phyloP scores from a whole-genome alignment of 495 filamentous ascomycete genomes.

The Penicillium longicatenatum region DNA sequence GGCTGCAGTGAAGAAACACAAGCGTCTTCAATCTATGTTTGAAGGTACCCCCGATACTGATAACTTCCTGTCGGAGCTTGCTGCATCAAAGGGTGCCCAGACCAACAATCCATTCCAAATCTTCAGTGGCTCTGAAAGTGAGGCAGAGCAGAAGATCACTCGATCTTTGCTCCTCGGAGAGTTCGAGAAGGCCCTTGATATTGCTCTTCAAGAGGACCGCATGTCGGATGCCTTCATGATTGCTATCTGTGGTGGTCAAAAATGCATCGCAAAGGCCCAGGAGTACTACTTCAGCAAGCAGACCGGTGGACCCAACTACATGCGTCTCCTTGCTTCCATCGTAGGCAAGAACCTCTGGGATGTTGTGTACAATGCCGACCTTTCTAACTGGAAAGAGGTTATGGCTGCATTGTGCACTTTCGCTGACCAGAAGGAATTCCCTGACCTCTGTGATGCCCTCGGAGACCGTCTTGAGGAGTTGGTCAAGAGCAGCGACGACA shows the following conservation, averaged over 20 bases:
- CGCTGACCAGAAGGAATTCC: conserved; percentile 85
- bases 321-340: conserved; percentile 86
- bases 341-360: conserved; percentile 98
- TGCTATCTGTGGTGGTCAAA: conserved; percentile 93
- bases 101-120: conserved; percentile 88
- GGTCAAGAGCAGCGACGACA: conserved; percentile 46
- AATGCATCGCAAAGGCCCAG: conserved; percentile 92
- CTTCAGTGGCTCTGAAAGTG: conserved; percentile 74
- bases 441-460: conserved; percentile 93
- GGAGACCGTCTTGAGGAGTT: conserved; percentile 88
- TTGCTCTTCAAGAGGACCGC: conserved; percentile 83
- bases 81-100: conserved; percentile 75
- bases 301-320: conserved; percentile 81
- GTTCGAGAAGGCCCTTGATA: conserved; percentile 86
- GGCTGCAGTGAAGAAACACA: conserved; percentile 53
- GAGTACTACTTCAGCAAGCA: conserved; percentile 86
- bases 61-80: conserved; percentile 75
- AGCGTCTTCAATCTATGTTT: conserved; percentile 79
- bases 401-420: conserved; percentile 96
- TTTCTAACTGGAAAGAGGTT: conserved; percentile 93
- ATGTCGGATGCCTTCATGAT: conserved; percentile 98
- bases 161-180: conserved; percentile 82
- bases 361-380: conserved; percentile 91
- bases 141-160: conserved; percentile 84
- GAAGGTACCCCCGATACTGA: conserved; percentile 75